Base-by-base conservation (phyloP, 257 asterid species). In the Forsythia viridissima region DNA sequence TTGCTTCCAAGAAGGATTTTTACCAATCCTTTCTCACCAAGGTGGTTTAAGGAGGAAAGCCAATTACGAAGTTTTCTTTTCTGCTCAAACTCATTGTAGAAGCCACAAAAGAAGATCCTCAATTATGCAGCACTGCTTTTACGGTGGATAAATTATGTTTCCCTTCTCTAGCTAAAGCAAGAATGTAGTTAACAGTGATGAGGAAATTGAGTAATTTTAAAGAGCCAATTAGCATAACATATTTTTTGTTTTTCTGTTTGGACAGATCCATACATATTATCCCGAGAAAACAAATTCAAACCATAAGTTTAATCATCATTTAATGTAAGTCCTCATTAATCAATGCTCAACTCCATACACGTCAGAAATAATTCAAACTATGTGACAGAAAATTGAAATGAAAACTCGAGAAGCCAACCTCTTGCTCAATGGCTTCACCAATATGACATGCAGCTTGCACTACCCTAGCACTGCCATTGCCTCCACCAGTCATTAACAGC, bases 351-450 rank as follows among this genome's bases (percentile, higher is more conserved):
- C 65, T 55, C 16, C 65, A 55, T 55, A 20, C 24, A 10, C 5
- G 7, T 16, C 52, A 18, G 4, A 38, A n/a, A 4, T 3, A 71
- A 24, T 61, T 10, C 75, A 52, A 24, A 68, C 6, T 7, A 36
- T 39, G 43, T 66, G 13, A 59, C 6, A 63, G 10, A 30, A 70
- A 43, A 70, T 3, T 70, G 41, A 37, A 79, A 66, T 8, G 43
- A 4, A 9, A 30, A 34, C 20, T 37, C 48, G 24, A 72, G 61
- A 30, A 75, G 75, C 94, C 67, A 73, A 95, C 99, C 99, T 93
- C 98, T 0, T 95, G 91, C 80, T 95, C 99, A 16, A 95, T 88
- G 38, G 99, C 97, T 85, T 95, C 98, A 18, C 99, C 99, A 73
- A 95, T 85, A 77, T 80, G 86, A 61, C 82, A 65, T 4, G 97